Conservation (phyloP, 2,329 filamentous ascomycete genomes). For the Aspergillus unguis region DNA sequence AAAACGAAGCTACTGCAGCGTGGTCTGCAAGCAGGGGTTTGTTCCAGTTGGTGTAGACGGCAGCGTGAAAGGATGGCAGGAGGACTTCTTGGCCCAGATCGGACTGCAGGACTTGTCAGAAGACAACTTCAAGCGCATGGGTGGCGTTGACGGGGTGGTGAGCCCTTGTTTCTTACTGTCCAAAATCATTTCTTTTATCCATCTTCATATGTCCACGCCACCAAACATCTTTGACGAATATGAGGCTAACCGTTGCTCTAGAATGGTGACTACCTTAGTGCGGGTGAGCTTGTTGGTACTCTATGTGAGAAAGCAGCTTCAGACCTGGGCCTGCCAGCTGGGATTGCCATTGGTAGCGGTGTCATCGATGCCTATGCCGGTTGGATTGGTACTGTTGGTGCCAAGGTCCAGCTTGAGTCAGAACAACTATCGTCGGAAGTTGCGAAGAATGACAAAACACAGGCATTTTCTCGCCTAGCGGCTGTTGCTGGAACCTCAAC, state of each 20-base stretch:
- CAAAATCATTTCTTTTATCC: neutral
- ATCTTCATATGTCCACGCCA: neutral
- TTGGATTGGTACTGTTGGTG: constrained; percentile 98
- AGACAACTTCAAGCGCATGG: constrained; percentile 88
- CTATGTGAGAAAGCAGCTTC: constrained; percentile 78
- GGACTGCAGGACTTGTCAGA: constrained; percentile 80
- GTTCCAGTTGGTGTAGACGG: constrained; percentile 96
- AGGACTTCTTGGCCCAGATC: constrained; percentile 84
- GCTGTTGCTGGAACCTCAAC: constrained; percentile 96
- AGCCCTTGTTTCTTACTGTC: constrained; percentile 48
- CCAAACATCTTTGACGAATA: neutral
- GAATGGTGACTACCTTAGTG: constrained; percentile 89
- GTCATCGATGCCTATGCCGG: constrained; percentile 98
- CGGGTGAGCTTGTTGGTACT: constrained; percentile 83
- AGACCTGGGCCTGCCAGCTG: constrained; percentile 78
- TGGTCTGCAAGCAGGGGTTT: constrained; percentile 95
- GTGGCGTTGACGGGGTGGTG: constrained; percentile 92
- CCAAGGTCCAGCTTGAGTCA: constrained; percentile 74
- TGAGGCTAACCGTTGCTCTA: constrained; percentile 40
- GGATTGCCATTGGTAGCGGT: constrained; percentile 89
- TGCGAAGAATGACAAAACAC: constrained; percentile 79
- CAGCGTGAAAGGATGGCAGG: constrained; percentile 97
- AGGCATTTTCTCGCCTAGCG: constrained; percentile 88
- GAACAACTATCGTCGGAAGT: constrained; percentile 65
- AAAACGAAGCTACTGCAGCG: constrained; percentile 89